These are phyloP conservation scores for Cutaneotrichosporon cyanovorans DNA, from an alignment of 1,284 basidiomycete genomes.

Conservation along the genomic window DNA sequence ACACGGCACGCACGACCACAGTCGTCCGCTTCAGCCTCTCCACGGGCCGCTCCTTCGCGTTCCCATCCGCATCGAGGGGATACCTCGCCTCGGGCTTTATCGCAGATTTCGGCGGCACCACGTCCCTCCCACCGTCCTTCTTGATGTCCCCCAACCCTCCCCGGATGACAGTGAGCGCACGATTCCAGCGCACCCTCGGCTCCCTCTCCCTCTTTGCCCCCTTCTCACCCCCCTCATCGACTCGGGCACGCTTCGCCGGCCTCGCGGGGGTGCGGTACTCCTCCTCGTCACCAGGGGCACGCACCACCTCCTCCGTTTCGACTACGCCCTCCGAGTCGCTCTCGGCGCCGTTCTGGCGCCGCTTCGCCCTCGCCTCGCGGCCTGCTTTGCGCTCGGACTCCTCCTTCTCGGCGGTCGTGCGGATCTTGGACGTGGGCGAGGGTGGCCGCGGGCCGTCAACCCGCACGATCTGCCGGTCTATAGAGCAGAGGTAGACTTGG, in stretches of 20 bases:
- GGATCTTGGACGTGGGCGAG: constrained; percentile 66
- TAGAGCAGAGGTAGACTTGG: constrained; percentile 42
- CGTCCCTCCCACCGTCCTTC: constrained; percentile 30
- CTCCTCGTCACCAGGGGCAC: constrained; percentile 57
- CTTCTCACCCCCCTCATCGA: constrained; percentile 35
- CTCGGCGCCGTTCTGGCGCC: constrained; percentile 53
- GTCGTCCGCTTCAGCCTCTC: constrained; percentile 58
- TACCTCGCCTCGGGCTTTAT: constrained; percentile 48
- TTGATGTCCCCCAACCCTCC: constrained; percentile 3
- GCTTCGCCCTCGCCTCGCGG: constrained; percentile 59
- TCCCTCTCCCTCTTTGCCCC: constrained; percentile 4
- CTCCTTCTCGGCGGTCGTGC: constrained; percentile 61
- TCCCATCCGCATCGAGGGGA: constrained; percentile 66
- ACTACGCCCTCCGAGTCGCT: constrained; percentile 23
- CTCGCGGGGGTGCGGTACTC: constrained; percentile 61
- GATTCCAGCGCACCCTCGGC: constrained; percentile 64
- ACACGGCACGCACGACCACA: constrained; percentile 66
- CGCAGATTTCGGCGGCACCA: not conserved
- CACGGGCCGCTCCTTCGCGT: constrained; percentile 58
- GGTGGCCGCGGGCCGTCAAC: constrained; percentile 65
- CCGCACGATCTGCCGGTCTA: constrained; percentile 53
- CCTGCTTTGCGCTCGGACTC: constrained; percentile 59
- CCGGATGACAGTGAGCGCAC: constrained; percentile 50
- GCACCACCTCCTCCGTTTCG: constrained; percentile 14
- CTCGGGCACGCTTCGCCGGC: constrained; percentile 30